A percentile compares a stretch with the other conserved stretches of the same genome.
phyloP scores from a whole-genome alignment of 2,329 filamentous ascomycete species.

The Nemania abortiva region DNA sequence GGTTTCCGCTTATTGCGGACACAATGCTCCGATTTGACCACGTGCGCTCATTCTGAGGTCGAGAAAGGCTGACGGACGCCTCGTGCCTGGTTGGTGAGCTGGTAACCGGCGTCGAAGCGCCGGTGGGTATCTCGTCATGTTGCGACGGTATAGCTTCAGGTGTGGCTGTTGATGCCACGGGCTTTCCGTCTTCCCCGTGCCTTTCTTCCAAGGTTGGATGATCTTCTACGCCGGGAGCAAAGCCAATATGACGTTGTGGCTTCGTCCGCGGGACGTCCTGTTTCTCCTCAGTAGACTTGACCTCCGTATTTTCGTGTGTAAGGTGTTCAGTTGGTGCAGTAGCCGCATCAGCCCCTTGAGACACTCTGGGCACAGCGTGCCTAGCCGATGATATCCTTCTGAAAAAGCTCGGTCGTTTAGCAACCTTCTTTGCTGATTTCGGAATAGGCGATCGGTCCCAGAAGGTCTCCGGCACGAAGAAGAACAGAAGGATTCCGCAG shows the following conservation, averaged over 20 bases:
- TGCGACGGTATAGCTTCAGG: background rate
- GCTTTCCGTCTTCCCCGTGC: conserved; percentile 30
- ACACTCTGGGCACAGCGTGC: conserved; percentile 38
- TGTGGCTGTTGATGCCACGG: conserved; percentile 4
- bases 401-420: conserved; percentile 60
- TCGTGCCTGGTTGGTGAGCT: conserved; percentile 7
- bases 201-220: conserved; percentile 33
- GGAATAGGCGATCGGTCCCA: conserved; percentile 84
- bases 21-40: conserved; percentile 35
- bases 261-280: conserved; percentile 16
- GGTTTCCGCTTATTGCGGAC: conserved; percentile 32
- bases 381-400: conserved; percentile 61
- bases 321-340: conserved; percentile 1
- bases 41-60: conserved; percentile 41
- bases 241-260: conserved; percentile 66
- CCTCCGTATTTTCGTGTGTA: conserved; percentile 12
- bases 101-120: background rate
- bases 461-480: conserved; percentile 95
- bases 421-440: conserved; percentile 53
- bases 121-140: conserved; percentile 9
- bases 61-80: conserved; percentile 42
- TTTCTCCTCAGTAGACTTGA: conserved; percentile 34
- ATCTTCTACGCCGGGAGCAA: conserved; percentile 56
- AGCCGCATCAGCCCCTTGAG: conserved; percentile 15
- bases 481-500: conserved; percentile 78